A percentile compares a stretch with the other conserved stretches of the same genome.
Conservation (phyloP, 164 flowering plant genomes). For the Vitis amurensis region DNA sequence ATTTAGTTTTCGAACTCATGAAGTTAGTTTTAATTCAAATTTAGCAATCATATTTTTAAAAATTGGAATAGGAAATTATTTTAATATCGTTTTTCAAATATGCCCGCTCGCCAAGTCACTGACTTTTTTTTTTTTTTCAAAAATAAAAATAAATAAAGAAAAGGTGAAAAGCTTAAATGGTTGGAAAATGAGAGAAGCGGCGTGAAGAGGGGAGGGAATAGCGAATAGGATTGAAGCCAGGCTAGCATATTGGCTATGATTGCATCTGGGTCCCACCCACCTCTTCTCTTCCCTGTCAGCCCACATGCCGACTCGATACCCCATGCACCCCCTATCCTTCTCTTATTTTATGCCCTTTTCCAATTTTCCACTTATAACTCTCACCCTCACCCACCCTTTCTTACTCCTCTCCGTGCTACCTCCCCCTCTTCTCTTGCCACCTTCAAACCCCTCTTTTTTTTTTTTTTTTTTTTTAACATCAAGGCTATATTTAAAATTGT, state of each 20-base stretch:
- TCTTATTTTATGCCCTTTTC: neutral
- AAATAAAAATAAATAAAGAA: neutral
- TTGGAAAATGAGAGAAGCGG: neutral
- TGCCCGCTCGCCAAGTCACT: too few relatives aligned
- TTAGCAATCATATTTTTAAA: too few relatives aligned
- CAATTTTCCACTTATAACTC: neutral
- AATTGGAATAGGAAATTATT: too few relatives aligned
- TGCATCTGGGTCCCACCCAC: slow-evolving; percentile 37
- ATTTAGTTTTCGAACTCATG: too few relatives aligned
- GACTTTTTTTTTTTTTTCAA: too few relatives aligned
- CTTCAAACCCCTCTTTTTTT: neutral
- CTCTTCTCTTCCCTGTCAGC: slow-evolving; percentile 37
- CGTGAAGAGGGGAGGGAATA: too few relatives aligned
- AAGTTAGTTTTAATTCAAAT: too few relatives aligned
- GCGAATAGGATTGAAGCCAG: slow-evolving; percentile 33
- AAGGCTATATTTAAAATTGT: too few relatives aligned
- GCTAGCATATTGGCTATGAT: slow-evolving; percentile 53
- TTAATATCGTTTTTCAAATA: too few relatives aligned
- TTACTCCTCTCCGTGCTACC: slow-evolving; percentile 1
- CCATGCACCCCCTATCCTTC: slow-evolving; percentile 32
- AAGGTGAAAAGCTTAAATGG: too few relatives aligned
- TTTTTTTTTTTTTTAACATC: too few relatives aligned
- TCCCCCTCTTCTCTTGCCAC: neutral
- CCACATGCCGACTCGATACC: slow-evolving; percentile 57
- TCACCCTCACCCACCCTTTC: neutral